Percentiles rank a stretch among this genome's conserved stretches.
These are phyloP conservation scores for Suhomyces yuchorum DNA, from an alignment of 1,139 yeast genomes.

Conservation along the genomic window DNA sequence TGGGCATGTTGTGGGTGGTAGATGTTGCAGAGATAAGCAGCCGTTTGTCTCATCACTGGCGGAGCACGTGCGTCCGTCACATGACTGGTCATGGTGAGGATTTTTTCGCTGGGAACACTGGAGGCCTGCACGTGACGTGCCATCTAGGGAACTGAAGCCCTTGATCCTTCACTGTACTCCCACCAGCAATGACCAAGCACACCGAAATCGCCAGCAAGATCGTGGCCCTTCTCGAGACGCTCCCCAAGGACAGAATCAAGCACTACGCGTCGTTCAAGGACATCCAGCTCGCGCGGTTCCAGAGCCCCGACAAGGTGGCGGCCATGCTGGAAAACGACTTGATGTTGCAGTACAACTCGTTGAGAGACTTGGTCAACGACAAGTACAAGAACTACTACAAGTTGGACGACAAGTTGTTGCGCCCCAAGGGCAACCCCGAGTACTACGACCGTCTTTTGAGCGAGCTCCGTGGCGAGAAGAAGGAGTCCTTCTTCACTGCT, in stretches of 20 bases:
- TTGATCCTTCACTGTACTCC: too few species aligned
- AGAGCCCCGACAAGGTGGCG: conserved; percentile 26
- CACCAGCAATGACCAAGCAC: conserved; percentile 7
- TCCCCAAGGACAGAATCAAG: conserved; percentile 66
- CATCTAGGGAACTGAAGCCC: not conserved
- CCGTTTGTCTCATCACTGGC: not conserved
- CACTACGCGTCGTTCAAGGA: conserved; percentile 72
- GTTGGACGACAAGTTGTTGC: conserved; percentile 64
- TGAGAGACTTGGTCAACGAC: conserved; percentile 60
- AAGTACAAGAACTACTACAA: conserved; percentile 65
- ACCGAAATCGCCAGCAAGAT: conserved; percentile 38
- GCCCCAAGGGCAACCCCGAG: conserved; percentile 81
- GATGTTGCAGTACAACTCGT: conserved; percentile 59
- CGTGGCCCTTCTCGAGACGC: conserved; percentile 42
- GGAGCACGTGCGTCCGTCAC: not conserved
- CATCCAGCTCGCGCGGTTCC: conserved; percentile 57
- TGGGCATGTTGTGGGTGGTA: conserved; percentile 5
- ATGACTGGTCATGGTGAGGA: too few species aligned
- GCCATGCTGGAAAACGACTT: conserved; percentile 50
- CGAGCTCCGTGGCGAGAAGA: conserved; percentile 73
- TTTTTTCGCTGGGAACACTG: too few species aligned
- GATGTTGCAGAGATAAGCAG: not conserved
- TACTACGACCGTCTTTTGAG: conserved; percentile 71
- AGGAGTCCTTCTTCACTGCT: conserved; percentile 66
- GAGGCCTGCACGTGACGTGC: too few species aligned